Conservation (phyloP, 2,329 filamentous ascomycete genomes). For the Fusarium stilboides region DNA sequence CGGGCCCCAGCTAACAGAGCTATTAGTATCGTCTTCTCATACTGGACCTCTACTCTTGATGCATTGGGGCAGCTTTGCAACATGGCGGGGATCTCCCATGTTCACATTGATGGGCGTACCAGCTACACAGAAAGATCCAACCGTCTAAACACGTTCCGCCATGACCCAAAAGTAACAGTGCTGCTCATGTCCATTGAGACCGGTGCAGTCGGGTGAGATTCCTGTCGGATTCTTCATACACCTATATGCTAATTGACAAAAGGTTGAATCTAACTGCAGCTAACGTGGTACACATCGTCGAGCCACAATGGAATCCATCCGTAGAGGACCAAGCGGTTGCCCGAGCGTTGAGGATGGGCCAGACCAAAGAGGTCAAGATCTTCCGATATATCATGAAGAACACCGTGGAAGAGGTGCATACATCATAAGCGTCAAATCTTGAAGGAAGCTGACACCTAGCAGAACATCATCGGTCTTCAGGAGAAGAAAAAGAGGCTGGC, state of each 20-base stretch:
- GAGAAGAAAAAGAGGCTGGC: constrained; percentile 25
- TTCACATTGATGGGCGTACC: constrained; percentile 13
- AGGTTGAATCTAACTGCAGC: constrained; percentile 25
- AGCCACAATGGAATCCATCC: constrained; percentile 34
- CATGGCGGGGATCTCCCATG: neutral
- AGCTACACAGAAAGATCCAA: constrained; percentile 16
- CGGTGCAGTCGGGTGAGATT: constrained; percentile 21
- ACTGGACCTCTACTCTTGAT: constrained; percentile 29
- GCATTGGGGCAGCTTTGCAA: neutral
- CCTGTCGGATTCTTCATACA: neutral
- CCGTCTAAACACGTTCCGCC: neutral
- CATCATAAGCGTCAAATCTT: neutral
- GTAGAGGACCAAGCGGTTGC: constrained; percentile 28
- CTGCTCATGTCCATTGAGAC: constrained; percentile 27
- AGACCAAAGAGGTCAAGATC: constrained; percentile 21
- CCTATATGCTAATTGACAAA: neutral
- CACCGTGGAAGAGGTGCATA: constrained; percentile 23
- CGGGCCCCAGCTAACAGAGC: neutral
- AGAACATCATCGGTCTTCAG: constrained; percentile 21
- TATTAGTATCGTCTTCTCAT: constrained; percentile 23
- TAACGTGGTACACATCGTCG: constrained; percentile 19
- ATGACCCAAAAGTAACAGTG: neutral
- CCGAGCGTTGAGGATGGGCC: constrained; percentile 19
- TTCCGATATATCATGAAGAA: constrained; percentile 27
- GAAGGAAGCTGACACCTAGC: neutral